Percentiles rank a stretch among this genome's conserved stretches.
phyloP scores from a whole-genome alignment of 495 filamentous ascomycete species.

The Tetracladium marchalianum region DNA sequence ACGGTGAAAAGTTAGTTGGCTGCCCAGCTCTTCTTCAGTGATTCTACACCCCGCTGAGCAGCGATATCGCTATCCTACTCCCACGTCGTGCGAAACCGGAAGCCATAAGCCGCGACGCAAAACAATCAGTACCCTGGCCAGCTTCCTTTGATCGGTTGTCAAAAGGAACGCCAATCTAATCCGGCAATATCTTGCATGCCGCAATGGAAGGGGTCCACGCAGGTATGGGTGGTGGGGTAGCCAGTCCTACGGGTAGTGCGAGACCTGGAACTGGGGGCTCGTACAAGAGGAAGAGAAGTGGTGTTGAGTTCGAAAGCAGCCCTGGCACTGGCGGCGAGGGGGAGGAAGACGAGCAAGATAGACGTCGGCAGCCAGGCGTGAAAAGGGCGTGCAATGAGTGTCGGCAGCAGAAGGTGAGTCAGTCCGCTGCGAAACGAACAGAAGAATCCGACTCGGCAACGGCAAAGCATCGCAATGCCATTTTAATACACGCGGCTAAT shows the following conservation, averaged over 20 bases:
- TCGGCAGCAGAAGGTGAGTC: slow-evolving; percentile 81
- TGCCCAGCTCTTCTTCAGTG: background rate
- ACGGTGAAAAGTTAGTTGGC: background rate
- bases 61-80: slow-evolving; percentile 3
- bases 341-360: slow-evolving; percentile 51
- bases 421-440: background rate
- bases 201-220: slow-evolving; percentile 1
- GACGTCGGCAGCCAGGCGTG: slow-evolving; percentile 59
- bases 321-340: slow-evolving; percentile 36
- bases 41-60: background rate
- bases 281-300: slow-evolving; percentile 23
- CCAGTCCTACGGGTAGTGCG: slow-evolving; percentile 14
- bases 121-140: slow-evolving; percentile 1
- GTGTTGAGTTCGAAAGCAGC: slow-evolving; percentile 21
- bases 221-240: slow-evolving; percentile 13
- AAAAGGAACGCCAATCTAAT: no score
- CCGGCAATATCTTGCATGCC: background rate
- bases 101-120: slow-evolving; percentile 9
- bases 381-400: slow-evolving; percentile 94
- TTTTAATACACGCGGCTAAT: slow-evolving; percentile 3
- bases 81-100: slow-evolving; percentile 18
- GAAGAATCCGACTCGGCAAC: slow-evolving; percentile 3
- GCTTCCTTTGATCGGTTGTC: no score
- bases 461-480: slow-evolving; percentile 5
- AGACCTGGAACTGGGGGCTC: slow-evolving; percentile 17